Base-by-base conservation (phyloP, 2,329 filamentous ascomycete genomes). In the Trematosphaeria pertusa region DNA sequence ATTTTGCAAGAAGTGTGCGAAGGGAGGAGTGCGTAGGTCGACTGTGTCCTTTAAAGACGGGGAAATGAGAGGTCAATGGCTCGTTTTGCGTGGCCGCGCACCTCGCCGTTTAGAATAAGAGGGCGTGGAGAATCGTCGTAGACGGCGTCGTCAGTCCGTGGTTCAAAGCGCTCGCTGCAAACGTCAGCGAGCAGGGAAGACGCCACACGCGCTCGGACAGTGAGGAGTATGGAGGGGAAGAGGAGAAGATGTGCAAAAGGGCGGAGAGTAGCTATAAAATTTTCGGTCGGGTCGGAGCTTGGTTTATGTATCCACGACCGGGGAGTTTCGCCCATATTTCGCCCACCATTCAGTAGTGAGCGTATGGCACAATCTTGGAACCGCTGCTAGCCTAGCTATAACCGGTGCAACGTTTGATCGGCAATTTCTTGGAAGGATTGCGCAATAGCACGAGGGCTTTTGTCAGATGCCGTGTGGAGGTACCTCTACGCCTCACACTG, bases 361-460 rank as follows among this genome's bases (percentile, higher is more conserved):
- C 35, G 41, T 49, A 47, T 48, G 42, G 32, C 24, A 42, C 40
- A 36, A n/a, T n/a, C n/a, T n/a, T n/a, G n/a, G n/a, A n/a, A 5
- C 33, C 42, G 20, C 8, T 24, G 41, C 31, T 18, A 22, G 45
- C 32, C 56, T 59, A 61, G 46, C 54, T 52, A 46, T 28, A 47
- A 43, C 43, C 45, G 54, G 51, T 33, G 18, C 46, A 24, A 46
- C 24, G 15, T 46, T 39, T 60, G 59, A 47, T 58, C 66, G 61
- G 59, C 57, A 57, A 56, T 62, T 62, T 54, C 58, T 69, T 65
- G 63, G 64, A 56, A 48, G 52, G 65, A 70, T 70, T 65, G 67
- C 67, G 67, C 65, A 64, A 71, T 71, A 59, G 64, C 65, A 67
- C 67, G 65, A 55, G 62, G 20, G 15, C 21, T 43, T 59, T 62